These are phyloP conservation scores for Chaetothyriales sp. DNA, from an alignment of 2,329 filamentous ascomycete genomes.

Conservation along the genomic window DNA sequence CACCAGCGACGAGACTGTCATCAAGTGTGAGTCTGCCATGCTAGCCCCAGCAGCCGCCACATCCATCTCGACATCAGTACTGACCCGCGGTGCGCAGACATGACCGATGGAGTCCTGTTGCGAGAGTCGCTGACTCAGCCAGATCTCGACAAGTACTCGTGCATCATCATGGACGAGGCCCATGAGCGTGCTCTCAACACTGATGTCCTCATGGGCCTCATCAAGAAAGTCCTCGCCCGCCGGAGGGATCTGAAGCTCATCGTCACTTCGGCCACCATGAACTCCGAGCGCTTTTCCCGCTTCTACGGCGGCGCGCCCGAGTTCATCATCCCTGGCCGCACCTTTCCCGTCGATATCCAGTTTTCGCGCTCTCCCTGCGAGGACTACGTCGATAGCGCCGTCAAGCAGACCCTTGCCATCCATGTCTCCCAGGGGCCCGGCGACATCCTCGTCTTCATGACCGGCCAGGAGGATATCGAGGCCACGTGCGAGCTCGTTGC, in stretches of 20 bases:
- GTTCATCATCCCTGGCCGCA: constrained; percentile 89
- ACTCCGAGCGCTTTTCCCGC: constrained; percentile 84
- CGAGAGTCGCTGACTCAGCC: constrained; percentile 85
- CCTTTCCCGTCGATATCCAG: constrained; percentile 93
- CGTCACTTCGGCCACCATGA: constrained; percentile 97
- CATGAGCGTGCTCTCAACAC: constrained; percentile 95
- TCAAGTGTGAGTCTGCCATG: constrained; percentile 52
- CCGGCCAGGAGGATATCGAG: constrained; percentile 96
- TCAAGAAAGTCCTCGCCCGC: constrained; percentile 89
- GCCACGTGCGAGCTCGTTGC: constrained; percentile 86
- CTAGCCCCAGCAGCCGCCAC: background rate
- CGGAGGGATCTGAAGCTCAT: constrained; percentile 89
- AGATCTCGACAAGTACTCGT: constrained; percentile 90
- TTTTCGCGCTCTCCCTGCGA: constrained; percentile 90
- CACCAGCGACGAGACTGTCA: constrained; percentile 84
- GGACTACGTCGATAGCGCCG: constrained; percentile 93
- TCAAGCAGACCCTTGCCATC: constrained; percentile 89
- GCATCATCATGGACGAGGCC: constrained; percentile 98
- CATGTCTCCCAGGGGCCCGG: constrained; percentile 88
- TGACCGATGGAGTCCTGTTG: constrained; percentile 93
- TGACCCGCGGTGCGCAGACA: constrained; percentile 39
- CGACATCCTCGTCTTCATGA: constrained; percentile 98
- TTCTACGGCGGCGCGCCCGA: constrained; percentile 95
- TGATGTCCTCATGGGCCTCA: constrained; percentile 90
- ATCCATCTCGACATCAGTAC: constrained; percentile 6